phyloP scores from a whole-genome alignment of 1,284 basidiomycete genomes.

The Heterobasidion parviporum region DNA sequence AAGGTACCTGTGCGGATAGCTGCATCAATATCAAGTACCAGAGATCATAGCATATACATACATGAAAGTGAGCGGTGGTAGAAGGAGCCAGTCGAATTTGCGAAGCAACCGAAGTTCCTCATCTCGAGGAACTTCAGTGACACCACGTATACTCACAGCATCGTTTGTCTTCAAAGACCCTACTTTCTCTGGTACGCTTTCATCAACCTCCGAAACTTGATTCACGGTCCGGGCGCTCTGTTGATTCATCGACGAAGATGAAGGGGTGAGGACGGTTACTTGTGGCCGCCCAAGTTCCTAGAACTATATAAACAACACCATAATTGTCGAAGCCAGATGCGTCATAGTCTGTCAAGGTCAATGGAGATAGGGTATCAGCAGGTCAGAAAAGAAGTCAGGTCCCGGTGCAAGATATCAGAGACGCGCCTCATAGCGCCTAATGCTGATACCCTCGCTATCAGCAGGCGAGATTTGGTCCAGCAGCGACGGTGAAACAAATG shows the following conservation, averaged over 20 bases:
- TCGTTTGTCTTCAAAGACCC: neutral
- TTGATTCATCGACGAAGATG: neutral
- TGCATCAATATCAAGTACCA: neutral
- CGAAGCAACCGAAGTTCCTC: constrained; percentile 21
- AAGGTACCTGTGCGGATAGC: constrained; percentile 28
- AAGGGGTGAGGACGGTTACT: no score
- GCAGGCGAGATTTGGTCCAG: neutral
- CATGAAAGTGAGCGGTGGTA: constrained; percentile 3
- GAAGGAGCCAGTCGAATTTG: constrained; percentile 2
- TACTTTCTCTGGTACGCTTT: neutral
- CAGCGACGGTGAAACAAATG: no score
- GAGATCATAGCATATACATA: neutral
- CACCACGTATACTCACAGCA: neutral
- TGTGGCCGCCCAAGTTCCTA: no score
- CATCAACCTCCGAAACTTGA: neutral
- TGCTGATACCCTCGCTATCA: neutral
- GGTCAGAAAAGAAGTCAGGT: neutral
- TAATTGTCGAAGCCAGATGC: no score
- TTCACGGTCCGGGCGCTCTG: neutral
- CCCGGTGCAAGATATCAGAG: no score
- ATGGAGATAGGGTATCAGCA: neutral
- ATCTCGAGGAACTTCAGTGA: constrained; percentile 14
- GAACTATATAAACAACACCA: no score
- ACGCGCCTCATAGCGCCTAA: neutral
- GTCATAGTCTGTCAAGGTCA: no score